phyloP scores from a whole-genome alignment of 306 rosid species.

The Fragaria vesca region DNA sequence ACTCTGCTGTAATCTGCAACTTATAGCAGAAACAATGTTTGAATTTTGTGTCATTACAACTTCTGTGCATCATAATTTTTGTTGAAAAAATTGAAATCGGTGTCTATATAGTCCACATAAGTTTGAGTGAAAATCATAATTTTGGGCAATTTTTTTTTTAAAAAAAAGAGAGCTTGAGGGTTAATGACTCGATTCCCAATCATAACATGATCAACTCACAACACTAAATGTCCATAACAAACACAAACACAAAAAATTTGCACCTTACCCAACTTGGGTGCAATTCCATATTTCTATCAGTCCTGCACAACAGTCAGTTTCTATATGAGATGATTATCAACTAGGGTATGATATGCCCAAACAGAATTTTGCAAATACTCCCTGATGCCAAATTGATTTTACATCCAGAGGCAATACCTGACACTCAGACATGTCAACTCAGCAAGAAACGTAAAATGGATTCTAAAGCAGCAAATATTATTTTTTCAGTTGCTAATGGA shows the following conservation, averaged over 20 bases:
- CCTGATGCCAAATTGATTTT: neutral
- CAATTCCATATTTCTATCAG: neutral
- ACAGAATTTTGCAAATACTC: neutral
- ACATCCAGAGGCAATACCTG: neutral
- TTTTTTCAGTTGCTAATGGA: slow-evolving; percentile 11
- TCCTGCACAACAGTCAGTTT: neutral
- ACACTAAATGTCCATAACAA: neutral
- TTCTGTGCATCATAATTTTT: too few species aligned
- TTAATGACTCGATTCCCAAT: neutral
- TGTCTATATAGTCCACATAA: too few species aligned
- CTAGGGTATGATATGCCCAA: neutral
- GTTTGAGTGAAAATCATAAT: too few species aligned
- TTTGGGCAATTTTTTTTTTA: too few species aligned
- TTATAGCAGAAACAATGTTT: too few species aligned
- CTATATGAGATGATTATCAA: neutral
- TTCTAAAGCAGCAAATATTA: slow-evolving; percentile 19
- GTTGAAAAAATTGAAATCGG: too few species aligned
- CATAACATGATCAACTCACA: neutral
- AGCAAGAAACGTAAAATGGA: neutral
- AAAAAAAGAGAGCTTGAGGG: neutral
- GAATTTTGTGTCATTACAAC: too few species aligned
- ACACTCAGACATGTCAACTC: neutral
- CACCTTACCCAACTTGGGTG: neutral
- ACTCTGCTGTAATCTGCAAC: too few species aligned
- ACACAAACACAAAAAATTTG: neutral